Conservation (phyloP, 257 asterid species). For the Forsythia viridissima region DNA sequence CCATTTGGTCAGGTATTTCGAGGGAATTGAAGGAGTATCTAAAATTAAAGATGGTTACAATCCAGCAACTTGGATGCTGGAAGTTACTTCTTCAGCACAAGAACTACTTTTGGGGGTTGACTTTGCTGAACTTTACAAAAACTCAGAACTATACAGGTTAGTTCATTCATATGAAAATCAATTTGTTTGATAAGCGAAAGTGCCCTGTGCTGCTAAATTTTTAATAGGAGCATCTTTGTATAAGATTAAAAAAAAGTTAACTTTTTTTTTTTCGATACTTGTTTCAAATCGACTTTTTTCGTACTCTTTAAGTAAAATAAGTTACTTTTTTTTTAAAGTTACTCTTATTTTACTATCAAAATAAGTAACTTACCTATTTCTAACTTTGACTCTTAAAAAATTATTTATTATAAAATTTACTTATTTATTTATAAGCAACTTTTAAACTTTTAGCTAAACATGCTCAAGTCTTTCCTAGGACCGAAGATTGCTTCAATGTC, state of each 20-base stretch:
- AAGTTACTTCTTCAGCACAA: conserved; percentile 51
- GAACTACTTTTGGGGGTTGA: conserved; percentile 50
- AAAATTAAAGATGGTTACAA: conserved; percentile 55
- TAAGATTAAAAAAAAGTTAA: too few relatives aligned
- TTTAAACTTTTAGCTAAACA: too few relatives aligned
- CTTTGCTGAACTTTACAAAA: conserved; percentile 44
- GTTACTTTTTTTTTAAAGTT: too few relatives aligned
- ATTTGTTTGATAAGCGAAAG: background rate
- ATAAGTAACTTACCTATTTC: too few relatives aligned
- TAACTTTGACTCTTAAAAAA: too few relatives aligned
- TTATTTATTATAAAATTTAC: too few relatives aligned
- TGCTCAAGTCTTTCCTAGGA: background rate
- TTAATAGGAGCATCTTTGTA: background rate
- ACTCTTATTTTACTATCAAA: too few relatives aligned
- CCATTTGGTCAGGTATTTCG: conserved; percentile 49
- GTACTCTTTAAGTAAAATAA: too few relatives aligned
- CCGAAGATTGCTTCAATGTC: background rate
- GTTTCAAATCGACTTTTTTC: too few relatives aligned
- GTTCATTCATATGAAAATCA: conserved; percentile 12
- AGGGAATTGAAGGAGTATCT: conserved; percentile 44
- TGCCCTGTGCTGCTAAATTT: too few relatives aligned
- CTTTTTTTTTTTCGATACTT: too few relatives aligned
- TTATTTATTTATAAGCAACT: too few relatives aligned
- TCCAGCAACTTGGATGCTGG: conserved; percentile 82
- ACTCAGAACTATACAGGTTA: conserved; percentile 52